These are phyloP conservation scores for Alternaria viburni DNA, from an alignment of 2,329 filamentous ascomycete species.

Conservation along the genomic window DNA sequence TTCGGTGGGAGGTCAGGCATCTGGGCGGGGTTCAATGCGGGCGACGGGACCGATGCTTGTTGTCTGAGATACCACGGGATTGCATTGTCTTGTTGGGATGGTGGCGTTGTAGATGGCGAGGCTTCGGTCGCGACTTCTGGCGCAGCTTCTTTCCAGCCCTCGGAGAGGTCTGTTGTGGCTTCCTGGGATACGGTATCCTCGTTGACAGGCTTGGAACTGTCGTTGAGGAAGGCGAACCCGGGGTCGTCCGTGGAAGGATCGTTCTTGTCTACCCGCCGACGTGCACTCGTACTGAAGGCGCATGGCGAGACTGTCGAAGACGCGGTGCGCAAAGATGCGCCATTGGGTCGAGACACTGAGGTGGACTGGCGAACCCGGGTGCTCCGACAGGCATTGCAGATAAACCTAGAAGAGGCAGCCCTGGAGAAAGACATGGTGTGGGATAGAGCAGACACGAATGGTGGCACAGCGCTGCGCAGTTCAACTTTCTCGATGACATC, in stretches of 20 bases:
- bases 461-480: not conserved
- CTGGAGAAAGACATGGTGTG: conserved; percentile 33
- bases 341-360: conserved; percentile 3
- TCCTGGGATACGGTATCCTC: not conserved
- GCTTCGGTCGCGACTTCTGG: conserved; percentile 6
- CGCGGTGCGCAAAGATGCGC: conserved; percentile 8
- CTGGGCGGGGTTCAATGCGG: conserved; percentile 58
- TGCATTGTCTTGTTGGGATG: conserved; percentile 16
- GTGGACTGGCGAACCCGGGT: conserved; percentile 12
- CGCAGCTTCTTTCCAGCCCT: conserved; percentile 5
- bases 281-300: conserved; percentile 28
- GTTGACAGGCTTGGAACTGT: not conserved
- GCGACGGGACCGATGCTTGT: conserved; percentile 36
- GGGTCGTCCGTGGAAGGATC: conserved; percentile 15
- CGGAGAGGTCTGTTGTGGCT: not conserved
- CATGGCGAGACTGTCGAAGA: conserved; percentile 15
- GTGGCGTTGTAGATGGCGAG: conserved; percentile 3
- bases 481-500: conserved; percentile 8
- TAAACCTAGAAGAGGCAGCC: conserved; percentile 24
- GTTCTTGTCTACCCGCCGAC: conserved; percentile 21
- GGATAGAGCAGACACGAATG: not conserved
- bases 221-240: conserved; percentile 19
- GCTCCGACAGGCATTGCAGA: conserved; percentile 33
- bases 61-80: conserved; percentile 84
- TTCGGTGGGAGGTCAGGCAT: conserved; percentile 70